Percentiles rank a stretch among this genome's conserved stretches.
Conservation (phyloP, 2,329 filamentous ascomycete species). For the Calonectria ilicicola region DNA sequence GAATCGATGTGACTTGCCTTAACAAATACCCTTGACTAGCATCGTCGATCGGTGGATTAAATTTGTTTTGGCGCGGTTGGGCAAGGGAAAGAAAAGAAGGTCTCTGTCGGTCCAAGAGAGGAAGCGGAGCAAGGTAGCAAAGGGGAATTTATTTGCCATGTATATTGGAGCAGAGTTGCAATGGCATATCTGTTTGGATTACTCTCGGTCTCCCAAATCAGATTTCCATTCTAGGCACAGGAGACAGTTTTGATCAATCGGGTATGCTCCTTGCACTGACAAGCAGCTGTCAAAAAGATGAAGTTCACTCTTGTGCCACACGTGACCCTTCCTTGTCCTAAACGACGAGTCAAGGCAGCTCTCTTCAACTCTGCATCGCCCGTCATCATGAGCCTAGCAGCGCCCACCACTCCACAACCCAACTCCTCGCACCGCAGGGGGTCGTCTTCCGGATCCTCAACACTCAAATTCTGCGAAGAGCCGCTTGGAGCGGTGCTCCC, state of each 20-base stretch:
- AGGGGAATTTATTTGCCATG: neutral
- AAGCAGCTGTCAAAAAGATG: neutral
- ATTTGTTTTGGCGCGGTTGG: neutral
- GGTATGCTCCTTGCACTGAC: neutral
- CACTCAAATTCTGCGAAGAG: neutral
- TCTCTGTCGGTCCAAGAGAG: neutral
- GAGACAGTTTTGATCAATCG: neutral
- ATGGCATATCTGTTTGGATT: neutral
- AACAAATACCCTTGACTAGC: neutral
- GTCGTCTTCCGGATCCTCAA: neutral
- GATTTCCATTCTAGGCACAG: neutral
- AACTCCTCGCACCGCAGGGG: neutral
- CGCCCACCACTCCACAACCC: neutral
- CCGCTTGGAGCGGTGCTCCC: neutral
- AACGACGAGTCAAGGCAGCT: neutral
- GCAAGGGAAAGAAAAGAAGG: neutral
- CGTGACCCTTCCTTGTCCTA: neutral
- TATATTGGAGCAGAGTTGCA: neutral
- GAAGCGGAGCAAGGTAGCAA: neutral
- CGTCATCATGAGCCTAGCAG: neutral
- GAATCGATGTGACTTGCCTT: neutral
- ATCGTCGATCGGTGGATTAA: neutral
- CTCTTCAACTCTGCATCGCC: neutral
- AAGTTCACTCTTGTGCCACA: neutral
- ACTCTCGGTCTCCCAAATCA: neutral